Evolutionary conservation across 257 asterid species (phyloP).

Genomic region (Craterostigma plantagineum): DNA sequence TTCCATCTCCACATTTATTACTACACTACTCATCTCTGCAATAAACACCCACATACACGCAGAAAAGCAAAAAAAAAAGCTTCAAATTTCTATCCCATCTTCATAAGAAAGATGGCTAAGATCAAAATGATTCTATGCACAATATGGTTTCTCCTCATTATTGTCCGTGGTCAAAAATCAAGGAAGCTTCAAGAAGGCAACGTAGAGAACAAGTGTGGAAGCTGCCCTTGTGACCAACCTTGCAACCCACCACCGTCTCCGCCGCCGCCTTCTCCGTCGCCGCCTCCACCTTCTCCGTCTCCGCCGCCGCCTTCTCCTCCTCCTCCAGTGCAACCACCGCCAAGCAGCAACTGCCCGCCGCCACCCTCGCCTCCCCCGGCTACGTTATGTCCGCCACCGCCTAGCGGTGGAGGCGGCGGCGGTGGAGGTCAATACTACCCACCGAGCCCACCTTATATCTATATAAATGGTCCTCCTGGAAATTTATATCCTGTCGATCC

Average conservation of each 20-base stretch:
- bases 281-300: slow-evolving; percentile 4
- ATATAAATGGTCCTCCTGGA: slow-evolving; percentile 70
- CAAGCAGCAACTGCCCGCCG: slow-evolving; percentile 27
- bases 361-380: slow-evolving; percentile 4
- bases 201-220: slow-evolving; percentile 51
- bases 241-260: slow-evolving; percentile 29
- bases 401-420: slow-evolving; percentile 13
- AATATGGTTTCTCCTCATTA: too few species aligned
- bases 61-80: too few species aligned
- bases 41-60: too few species aligned
- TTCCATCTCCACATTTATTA: too few species aligned
- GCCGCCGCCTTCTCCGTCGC: slow-evolving; percentile 19
- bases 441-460: slow-evolving; percentile 42
- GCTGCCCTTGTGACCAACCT: slow-evolving; percentile 66
- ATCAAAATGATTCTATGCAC: too few species aligned
- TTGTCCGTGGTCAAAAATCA: slow-evolving; percentile 1
- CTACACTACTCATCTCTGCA: too few species aligned
- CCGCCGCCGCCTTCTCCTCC: too few species aligned
- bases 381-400: slow-evolving; percentile 37
- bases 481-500: slow-evolving; percentile 42
- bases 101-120: too few species aligned
- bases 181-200: slow-evolving; percentile 24
- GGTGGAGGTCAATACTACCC: slow-evolving; percentile 13
- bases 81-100: too few species aligned
- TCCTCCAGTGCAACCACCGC: slow-evolving; percentile 10